phyloP scores from a whole-genome alignment of 345 rosid species.

The Arabidopsis suecica region DNA sequence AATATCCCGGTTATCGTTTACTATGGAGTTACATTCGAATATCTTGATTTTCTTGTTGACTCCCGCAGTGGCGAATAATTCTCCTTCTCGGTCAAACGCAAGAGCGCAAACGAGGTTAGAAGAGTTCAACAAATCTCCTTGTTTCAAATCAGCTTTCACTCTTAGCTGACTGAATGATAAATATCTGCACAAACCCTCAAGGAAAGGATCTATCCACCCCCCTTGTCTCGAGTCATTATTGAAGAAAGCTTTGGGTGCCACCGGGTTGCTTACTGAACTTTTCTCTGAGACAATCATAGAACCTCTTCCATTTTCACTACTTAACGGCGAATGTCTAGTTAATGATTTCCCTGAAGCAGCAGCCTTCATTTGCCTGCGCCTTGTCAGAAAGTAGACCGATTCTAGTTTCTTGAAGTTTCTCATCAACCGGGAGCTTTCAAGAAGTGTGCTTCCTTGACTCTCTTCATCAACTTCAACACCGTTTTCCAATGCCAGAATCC shows the following conservation, averaged over 20 bases:
- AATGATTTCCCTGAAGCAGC: constrained; percentile 49
- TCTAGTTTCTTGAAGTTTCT: constrained; percentile 91
- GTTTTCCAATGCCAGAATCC: constrained; percentile 40
- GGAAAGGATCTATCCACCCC: constrained; percentile 95
- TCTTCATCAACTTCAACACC: constrained; percentile 54
- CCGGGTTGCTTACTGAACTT: constrained; percentile 70
- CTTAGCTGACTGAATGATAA: constrained; percentile 78
- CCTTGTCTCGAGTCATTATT: constrained; percentile 52
- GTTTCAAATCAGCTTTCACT: constrained; percentile 89
- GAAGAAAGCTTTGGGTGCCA: constrained; percentile 47
- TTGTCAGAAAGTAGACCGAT: constrained; percentile 81
- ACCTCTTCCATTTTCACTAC: constrained; percentile 73
- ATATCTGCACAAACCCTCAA: constrained; percentile 93
- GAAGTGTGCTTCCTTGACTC: constrained; percentile 61
- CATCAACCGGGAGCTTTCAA: constrained; percentile 76
- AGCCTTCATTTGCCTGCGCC: constrained; percentile 65
- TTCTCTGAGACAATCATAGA: constrained; percentile 75
- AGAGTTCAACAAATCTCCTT: constrained; percentile 88
- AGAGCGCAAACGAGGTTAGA: constrained; percentile 90
- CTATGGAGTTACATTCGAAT: constrained; percentile 74
- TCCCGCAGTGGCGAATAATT: constrained; percentile 94
- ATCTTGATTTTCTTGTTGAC: constrained; percentile 94
- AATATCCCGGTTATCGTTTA: constrained; percentile 72
- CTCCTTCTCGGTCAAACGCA: constrained; percentile 90
- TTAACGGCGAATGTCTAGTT: constrained; percentile 59